Conservation (phyloP, 345 rosid species). For the Brassica carinata region DNA sequence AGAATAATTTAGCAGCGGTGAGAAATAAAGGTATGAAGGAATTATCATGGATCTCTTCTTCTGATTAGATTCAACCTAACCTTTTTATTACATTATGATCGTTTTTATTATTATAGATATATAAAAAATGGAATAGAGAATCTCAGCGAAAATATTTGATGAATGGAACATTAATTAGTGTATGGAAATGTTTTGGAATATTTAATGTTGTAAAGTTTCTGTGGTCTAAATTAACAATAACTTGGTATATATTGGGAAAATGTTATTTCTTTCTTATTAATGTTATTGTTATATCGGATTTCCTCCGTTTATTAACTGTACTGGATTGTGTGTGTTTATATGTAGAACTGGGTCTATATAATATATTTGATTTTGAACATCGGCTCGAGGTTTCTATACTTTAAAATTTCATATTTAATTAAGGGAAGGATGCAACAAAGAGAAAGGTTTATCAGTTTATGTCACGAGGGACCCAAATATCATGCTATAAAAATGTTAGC, state of each 20-base stretch:
- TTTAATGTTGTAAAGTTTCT: slow-evolving; percentile 20
- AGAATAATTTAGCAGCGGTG: slow-evolving; percentile 1
- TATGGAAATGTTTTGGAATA: slow-evolving; percentile 20
- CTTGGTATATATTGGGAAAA: slow-evolving; percentile 21
- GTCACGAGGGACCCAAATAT: slow-evolving; percentile 8
- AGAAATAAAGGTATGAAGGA: slow-evolving; percentile 58
- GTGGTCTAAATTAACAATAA: slow-evolving; percentile 15
- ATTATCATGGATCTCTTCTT: slow-evolving; percentile 82
- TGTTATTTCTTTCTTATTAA: not conserved
- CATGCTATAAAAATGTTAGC: not conserved
- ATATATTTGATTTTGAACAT: not conserved
- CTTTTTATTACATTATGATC: slow-evolving; percentile 16
- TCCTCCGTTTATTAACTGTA: not conserved
- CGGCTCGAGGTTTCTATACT: not conserved
- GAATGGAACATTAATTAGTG: slow-evolving; percentile 17
- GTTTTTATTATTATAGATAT: not conserved
- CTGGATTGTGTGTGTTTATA: not conserved
- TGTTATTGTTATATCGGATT: not conserved
- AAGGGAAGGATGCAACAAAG: not conserved
- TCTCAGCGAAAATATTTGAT: not conserved
- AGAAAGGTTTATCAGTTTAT: not conserved
- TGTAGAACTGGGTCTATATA: not conserved
- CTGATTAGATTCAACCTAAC: slow-evolving; percentile 43
- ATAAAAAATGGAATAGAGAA: not conserved
- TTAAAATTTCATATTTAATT: slow-evolving; percentile 1